Base-by-base conservation (phyloP, 306 rosid species). In the Quercus dentata region DNA sequence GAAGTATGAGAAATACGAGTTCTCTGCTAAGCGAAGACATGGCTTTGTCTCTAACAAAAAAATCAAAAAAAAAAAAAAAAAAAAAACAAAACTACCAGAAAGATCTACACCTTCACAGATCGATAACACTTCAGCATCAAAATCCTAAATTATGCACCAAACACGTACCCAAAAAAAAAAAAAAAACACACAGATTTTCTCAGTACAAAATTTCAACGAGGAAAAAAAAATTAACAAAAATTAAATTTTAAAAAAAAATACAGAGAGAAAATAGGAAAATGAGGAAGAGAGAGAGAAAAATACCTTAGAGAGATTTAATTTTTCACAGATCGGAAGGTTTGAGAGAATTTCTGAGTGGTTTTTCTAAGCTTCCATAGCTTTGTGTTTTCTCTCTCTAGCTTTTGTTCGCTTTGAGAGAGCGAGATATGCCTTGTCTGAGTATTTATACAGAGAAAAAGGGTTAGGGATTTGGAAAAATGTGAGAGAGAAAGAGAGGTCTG, bases 11-110 rank as follows among this genome's bases (percentile, higher is more conserved):
- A 90, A 96, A 96, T 56, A 93, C 99, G 18, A 96, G 97, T 79
- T 96, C 99, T 79, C 99, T 91, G 96, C 99, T 96, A 12, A 96
- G 92, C 83, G 99, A 96, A 79, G 99, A 90, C 99, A 96, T 96
- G 74, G 75, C 86, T 83, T 84, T 56, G 82, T 73, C 83, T 64
- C 83, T 80, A 76, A 61, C 75, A 18, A 81, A 62, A 38, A 35
- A 35, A 35, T 35, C 41, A 6, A 35, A 35, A 35, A 35, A 38
- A 38, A 35, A 35, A 7, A 38, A 38, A 38, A 7, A 0, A 0
- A n/a, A n/a, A n/a, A n/a, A 74, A 56, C 23, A 72, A 33, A 82
- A 79, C 57, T 63, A 58, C 85, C 82, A 1, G 77, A 81, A 85
- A 83, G 94, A 90, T 88, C 93, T 71, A 86, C 61, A 74, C 78